phyloP scores from a whole-genome alignment of 495 filamentous ascomycete genomes.

The Parathielavia hyrcaniae region DNA sequence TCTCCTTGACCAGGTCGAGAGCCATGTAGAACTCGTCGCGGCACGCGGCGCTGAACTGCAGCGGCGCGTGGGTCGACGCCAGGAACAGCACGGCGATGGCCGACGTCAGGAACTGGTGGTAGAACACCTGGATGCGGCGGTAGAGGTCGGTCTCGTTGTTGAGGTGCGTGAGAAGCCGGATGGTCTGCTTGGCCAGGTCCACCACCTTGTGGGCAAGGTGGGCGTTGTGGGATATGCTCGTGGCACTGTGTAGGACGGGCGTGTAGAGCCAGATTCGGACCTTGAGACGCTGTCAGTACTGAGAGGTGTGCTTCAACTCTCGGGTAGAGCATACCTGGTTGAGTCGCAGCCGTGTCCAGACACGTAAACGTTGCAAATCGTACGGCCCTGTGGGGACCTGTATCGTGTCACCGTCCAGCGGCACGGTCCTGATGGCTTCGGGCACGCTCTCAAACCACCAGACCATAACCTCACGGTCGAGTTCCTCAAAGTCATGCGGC shows the following conservation, averaged over 20 bases:
- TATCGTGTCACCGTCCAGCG: conserved; percentile 19
- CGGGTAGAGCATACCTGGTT: conserved; percentile 49
- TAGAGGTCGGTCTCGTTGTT: conserved; percentile 80
- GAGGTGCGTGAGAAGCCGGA: conserved; percentile 64
- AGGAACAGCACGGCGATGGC: conserved; percentile 77
- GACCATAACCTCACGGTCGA: conserved; percentile 66
- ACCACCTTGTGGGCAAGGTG: conserved; percentile 63
- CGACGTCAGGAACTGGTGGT: conserved; percentile 81
- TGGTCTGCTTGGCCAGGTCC: conserved; percentile 72
- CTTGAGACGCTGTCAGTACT: conserved; percentile 6
- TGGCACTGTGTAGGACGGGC: conserved; percentile 69
- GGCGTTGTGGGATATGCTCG: conserved; percentile 67
- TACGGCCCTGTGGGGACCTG: conserved; percentile 21
- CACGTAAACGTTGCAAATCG: conserved; percentile 53
- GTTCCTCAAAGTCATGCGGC: conserved; percentile 61
- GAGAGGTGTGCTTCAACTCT: not conserved
- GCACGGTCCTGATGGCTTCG: conserved; percentile 30
- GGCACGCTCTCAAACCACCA: conserved; percentile 59
- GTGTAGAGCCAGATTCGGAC: conserved; percentile 78
- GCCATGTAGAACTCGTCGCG: conserved; percentile 85
- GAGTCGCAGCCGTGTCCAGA: conserved; percentile 60
- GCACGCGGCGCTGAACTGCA: conserved; percentile 65
- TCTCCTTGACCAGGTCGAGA: conserved; percentile 71
- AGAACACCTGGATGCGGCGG: conserved; percentile 69
- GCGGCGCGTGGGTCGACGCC: conserved; percentile 73